Percentiles rank a stretch among this genome's conserved stretches.
Evolutionary conservation across 371 early-diverging fungal genomes (phyloP).

Genomic region (Mucor lusitanicus): DNA sequence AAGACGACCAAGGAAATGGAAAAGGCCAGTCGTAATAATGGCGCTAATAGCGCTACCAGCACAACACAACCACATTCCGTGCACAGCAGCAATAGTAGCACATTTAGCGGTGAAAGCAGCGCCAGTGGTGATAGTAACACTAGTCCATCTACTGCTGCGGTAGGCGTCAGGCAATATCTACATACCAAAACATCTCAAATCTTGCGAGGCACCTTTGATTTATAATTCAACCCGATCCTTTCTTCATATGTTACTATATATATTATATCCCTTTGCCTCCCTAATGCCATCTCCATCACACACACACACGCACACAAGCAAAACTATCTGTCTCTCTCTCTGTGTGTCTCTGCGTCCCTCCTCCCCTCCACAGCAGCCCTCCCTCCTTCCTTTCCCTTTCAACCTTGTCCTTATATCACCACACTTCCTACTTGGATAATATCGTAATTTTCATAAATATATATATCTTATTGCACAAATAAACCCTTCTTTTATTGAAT

Average conservation of each 20-base stretch:
- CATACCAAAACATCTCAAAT: slow-evolving; percentile 27
- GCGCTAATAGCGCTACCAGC: not conserved
- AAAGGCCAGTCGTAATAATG: slow-evolving; percentile 6
- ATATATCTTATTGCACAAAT: not conserved
- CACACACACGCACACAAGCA: not conserved
- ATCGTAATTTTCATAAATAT: slow-evolving; percentile 1
- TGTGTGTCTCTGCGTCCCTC: too few relatives aligned
- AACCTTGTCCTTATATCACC: slow-evolving; percentile 3
- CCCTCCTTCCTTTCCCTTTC: not conserved
- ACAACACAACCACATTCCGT: not conserved
- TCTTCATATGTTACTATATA: not conserved
- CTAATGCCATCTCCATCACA: not conserved
- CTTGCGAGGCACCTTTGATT: slow-evolving; percentile 15
- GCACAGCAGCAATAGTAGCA: slow-evolving; percentile 17
- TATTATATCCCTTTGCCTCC: not conserved
- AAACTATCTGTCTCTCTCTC: too few relatives aligned
- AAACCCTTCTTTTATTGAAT: not conserved
- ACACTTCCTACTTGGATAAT: not conserved
- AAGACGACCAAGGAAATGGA: slow-evolving; percentile 49
- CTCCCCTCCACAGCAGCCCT: not conserved
- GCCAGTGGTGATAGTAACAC: slow-evolving; percentile 7
- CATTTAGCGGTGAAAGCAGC: slow-evolving; percentile 11
- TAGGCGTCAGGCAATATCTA: slow-evolving; percentile 21
- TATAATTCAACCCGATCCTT: slow-evolving; percentile 7
- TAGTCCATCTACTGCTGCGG: not conserved